These are phyloP conservation scores for Grigorovia jiainica DNA, from an alignment of 805 yeast species.

Conservation along the genomic window DNA sequence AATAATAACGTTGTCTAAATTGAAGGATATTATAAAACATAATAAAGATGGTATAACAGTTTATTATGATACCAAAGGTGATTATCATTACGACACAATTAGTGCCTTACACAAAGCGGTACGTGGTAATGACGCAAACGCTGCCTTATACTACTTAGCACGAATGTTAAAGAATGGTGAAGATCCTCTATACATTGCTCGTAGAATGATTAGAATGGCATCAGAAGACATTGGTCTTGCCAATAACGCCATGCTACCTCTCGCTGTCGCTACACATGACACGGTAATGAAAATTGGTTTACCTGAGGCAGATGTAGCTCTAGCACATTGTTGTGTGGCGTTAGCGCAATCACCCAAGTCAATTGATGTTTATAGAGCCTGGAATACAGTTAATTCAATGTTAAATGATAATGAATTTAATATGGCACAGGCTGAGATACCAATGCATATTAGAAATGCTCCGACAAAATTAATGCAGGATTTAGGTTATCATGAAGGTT, in stretches of 20 bases:
- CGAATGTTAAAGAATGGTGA: conserved; percentile 92
- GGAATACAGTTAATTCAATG: conserved; percentile 53
- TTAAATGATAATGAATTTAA: conserved; percentile 42
- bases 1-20: neutral
- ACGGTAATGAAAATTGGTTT: conserved; percentile 85
- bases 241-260: conserved; percentile 76
- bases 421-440: conserved; percentile 45
- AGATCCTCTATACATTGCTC: conserved; percentile 78
- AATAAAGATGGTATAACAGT: conserved; percentile 30
- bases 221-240: conserved; percentile 87
- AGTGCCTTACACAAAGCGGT: conserved; percentile 92
- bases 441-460: conserved; percentile 83
- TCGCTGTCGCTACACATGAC: conserved; percentile 77
- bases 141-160: conserved; percentile 77
- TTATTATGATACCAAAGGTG: conserved; percentile 77
- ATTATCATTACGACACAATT: conserved; percentile 87
- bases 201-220: conserved; percentile 91
- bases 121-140: conserved; percentile 84
- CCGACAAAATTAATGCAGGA: conserved; percentile 89
- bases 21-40: conserved; percentile 33
- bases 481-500: conserved; percentile 72
- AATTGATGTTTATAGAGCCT: conserved; percentile 75
- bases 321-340: conserved; percentile 91
- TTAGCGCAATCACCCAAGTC: conserved; percentile 80
- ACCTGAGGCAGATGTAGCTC: conserved; percentile 85